A percentile compares a stretch with the other conserved stretches of the same genome.
phyloP scores from a whole-genome alignment of 805 yeast species.

The Candida easanensis region DNA sequence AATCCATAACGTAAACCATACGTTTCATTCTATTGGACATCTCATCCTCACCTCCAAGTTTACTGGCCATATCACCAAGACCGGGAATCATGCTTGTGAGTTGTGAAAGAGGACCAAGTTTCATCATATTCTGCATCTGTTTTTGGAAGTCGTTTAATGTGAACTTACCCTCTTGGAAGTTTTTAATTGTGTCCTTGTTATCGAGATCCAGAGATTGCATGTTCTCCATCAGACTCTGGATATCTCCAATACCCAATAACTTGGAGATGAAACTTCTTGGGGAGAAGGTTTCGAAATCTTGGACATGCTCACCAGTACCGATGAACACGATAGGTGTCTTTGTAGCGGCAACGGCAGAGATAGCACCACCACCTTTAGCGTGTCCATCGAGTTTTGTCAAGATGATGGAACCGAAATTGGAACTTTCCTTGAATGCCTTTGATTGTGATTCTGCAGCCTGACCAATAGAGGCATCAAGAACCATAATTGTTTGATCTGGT shows the following conservation, averaged over 20 bases:
- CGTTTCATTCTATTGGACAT: conserved; percentile 78
- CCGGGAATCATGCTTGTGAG: conserved; percentile 95
- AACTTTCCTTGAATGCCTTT: conserved; percentile 86
- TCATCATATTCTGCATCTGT: conserved; percentile 91
- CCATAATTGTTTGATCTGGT: conserved; percentile 98
- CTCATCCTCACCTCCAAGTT: conserved; percentile 83
- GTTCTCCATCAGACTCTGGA: conserved; percentile 91
- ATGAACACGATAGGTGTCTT: conserved; percentile 92
- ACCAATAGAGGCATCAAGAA: conserved; percentile 94
- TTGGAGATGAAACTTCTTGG: conserved; percentile 90
- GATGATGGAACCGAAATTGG: conserved; percentile 93
- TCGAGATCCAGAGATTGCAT: conserved; percentile 84
- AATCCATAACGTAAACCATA: conserved; percentile 90
- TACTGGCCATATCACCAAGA: conserved; percentile 81
- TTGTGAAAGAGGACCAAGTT: conserved; percentile 95
- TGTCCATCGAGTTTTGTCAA: conserved; percentile 98
- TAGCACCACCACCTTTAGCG: conserved; percentile 99
- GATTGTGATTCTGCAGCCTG: conserved; percentile 98
- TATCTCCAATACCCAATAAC: conserved; percentile 91
- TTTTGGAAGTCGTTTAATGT: conserved; percentile 88
- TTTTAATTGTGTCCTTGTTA: conserved; percentile 87
- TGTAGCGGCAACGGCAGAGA: conserved; percentile 97
- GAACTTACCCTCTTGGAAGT: conserved; percentile 92
- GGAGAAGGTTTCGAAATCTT: conserved; percentile 86
- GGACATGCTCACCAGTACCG: conserved; percentile 98